Evolutionary conservation across 257 asterid genomes (phyloP).

Genomic region (Lavandula angustifolia): DNA sequence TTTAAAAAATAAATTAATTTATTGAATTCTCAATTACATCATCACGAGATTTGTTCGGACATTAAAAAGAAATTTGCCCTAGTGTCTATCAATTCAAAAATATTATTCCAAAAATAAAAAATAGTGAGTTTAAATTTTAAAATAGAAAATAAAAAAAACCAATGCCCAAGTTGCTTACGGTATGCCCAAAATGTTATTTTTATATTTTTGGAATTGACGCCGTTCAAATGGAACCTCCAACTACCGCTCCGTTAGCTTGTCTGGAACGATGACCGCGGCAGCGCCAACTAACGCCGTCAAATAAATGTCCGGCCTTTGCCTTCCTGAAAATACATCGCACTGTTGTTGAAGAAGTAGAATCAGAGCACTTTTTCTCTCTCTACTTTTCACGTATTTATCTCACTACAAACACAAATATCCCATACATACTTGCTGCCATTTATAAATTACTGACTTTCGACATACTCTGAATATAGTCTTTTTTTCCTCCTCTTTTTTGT

Average conservation of each 20-base stretch:
- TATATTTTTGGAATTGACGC: constrained; percentile 30
- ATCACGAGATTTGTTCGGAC: too few species aligned
- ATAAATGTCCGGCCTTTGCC: constrained; percentile 34
- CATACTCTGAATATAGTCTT: constrained; percentile 24
- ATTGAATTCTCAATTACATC: too few species aligned
- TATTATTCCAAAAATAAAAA: too few species aligned
- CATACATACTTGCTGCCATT: constrained; percentile 29
- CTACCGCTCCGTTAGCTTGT: constrained; percentile 25
- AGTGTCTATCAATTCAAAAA: too few species aligned
- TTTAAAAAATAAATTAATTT: too few species aligned
- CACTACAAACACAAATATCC: constrained; percentile 23
- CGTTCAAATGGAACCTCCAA: constrained; percentile 35
- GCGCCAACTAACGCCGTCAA: constrained; percentile 45
- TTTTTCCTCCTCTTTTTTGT: constrained; percentile 31
- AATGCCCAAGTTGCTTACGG: too few species aligned
- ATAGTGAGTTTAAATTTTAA: too few species aligned
- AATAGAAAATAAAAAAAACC: too few species aligned
- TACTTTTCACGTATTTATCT: constrained; percentile 40
- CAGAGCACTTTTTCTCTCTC: constrained; percentile 48
- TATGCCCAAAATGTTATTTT: neutral
- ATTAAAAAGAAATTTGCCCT: too few species aligned
- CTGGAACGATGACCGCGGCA: constrained; percentile 26
- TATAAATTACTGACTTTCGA: constrained; percentile 34
- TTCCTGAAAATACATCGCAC: constrained; percentile 35
- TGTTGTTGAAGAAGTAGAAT: constrained; percentile 41